phyloP scores from a whole-genome alignment of 1,284 basidiomycete species.

The Hymenochaete sp. region DNA sequence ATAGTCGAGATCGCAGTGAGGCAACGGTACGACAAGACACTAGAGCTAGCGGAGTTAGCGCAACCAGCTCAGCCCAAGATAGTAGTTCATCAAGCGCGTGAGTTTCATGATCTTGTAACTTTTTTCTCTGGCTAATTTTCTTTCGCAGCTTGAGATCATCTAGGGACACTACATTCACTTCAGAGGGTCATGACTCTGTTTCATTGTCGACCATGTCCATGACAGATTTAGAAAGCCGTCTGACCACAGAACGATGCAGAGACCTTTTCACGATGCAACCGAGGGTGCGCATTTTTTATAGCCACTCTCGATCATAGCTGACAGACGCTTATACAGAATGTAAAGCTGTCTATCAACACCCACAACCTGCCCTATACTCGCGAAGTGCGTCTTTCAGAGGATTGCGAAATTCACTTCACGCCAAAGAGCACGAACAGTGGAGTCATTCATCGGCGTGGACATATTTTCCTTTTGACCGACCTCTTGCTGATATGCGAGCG shows the following conservation, averaged over 20 bases:
- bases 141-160: constrained; percentile 42
- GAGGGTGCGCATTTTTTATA: constrained; percentile 50
- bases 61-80: constrained; percentile 40
- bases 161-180: constrained; percentile 48
- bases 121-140: background rate
- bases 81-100: constrained; percentile 50
- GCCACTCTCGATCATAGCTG: constrained; percentile 14
- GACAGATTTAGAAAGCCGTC: constrained; percentile 71
- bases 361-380: constrained; percentile 76
- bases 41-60: constrained; percentile 33
- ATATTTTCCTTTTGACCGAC: constrained; percentile 88
- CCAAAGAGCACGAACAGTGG: constrained; percentile 69
- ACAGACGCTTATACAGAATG: constrained; percentile 45
- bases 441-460: constrained; percentile 69
- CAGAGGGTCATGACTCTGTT: constrained; percentile 42
- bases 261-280: constrained; percentile 97
- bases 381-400: constrained; percentile 65
- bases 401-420: constrained; percentile 71
- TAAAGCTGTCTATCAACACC: constrained; percentile 86
- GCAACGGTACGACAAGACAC: constrained; percentile 24
- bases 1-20: constrained; percentile 1
- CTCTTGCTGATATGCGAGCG: constrained; percentile 83
- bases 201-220: constrained; percentile 49
- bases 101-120: constrained; percentile 22
- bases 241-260: constrained; percentile 73